phyloP scores from a whole-genome alignment of 2,329 filamentous ascomycete genomes.

The Botrytis pseudocinerea region DNA sequence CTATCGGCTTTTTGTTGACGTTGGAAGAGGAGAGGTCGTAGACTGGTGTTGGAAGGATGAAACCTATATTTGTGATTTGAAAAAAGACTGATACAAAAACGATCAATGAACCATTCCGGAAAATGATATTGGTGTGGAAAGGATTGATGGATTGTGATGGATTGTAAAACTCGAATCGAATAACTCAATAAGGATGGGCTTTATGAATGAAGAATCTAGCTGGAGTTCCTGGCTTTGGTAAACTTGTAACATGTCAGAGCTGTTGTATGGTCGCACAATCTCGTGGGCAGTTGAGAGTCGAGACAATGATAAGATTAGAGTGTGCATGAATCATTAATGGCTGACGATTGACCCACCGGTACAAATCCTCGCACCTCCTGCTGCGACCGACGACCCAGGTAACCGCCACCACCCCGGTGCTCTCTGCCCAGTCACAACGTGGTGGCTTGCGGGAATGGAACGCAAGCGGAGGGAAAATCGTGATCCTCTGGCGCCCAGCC shows the following conservation, averaged over 20 bases:
- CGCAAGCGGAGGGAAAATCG: neutral
- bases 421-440: neutral
- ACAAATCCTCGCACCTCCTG: neutral
- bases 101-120: neutral
- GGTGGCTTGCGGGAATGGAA: constrained; percentile 4
- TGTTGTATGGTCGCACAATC: neutral
- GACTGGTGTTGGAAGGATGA: neutral
- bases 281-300: constrained; percentile 1
- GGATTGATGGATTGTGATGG: neutral
- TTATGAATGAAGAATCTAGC: neutral
- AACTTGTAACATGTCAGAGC: neutral
- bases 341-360: neutral
- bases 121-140: neutral
- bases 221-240: neutral
- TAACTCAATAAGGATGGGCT: neutral
- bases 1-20: neutral
- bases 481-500: neutral
- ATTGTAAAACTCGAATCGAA: neutral
- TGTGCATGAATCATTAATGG: neutral
- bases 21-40: neutral
- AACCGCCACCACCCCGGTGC: too few species aligned
- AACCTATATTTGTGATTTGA: neutral
- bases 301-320: neutral
- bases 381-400: too few species aligned
- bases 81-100: neutral